These are phyloP conservation scores for Dioscorea alata DNA, from an alignment of 106 monocot genomes.

Conservation along the genomic window DNA sequence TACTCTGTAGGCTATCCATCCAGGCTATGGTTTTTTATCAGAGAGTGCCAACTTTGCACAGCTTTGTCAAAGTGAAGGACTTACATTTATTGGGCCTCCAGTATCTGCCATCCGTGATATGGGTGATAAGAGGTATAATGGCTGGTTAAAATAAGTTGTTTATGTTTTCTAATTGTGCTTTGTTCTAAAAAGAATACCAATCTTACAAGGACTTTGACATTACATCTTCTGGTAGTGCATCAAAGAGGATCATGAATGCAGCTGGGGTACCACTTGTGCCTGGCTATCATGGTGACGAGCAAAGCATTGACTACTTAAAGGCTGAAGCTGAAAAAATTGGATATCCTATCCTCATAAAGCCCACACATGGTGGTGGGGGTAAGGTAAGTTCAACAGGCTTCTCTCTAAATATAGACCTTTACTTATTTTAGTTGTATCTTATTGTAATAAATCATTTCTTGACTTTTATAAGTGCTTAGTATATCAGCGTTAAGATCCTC, in stretches of 20 bases:
- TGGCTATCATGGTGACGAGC: conserved; percentile 84
- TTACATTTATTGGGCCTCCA: conserved; percentile 93
- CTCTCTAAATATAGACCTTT: too few species aligned
- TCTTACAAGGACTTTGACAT: background rate
- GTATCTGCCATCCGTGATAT: conserved; percentile 96
- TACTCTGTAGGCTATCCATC: conserved; percentile 75
- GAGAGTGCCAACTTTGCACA: conserved; percentile 97
- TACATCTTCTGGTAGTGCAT: conserved; percentile 51
- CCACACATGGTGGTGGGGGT: conserved; percentile 98
- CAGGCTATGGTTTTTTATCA: conserved; percentile 96
- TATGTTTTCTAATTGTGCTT: too few species aligned
- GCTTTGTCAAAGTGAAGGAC: conserved; percentile 77
- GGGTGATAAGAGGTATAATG: conserved; percentile 95
- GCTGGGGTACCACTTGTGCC: conserved; percentile 98
- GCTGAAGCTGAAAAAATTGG: conserved; percentile 89
- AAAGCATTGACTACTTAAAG: conserved; percentile 77
- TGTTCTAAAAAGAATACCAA: too few species aligned
- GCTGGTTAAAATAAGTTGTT: background rate
- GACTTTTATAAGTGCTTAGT: too few species aligned
- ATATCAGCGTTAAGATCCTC: too few species aligned
- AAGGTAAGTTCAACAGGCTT: conserved; percentile 41
- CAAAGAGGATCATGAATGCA: conserved; percentile 94
- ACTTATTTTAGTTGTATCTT: too few species aligned
- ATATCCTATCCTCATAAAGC: conserved; percentile 93
- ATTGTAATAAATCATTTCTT: too few species aligned